Evolutionary conservation across 2,329 filamentous ascomycete genomes (phyloP), one percentile per base, ranked within the genome.

Genomic region (Clonostachys solani): DNA sequence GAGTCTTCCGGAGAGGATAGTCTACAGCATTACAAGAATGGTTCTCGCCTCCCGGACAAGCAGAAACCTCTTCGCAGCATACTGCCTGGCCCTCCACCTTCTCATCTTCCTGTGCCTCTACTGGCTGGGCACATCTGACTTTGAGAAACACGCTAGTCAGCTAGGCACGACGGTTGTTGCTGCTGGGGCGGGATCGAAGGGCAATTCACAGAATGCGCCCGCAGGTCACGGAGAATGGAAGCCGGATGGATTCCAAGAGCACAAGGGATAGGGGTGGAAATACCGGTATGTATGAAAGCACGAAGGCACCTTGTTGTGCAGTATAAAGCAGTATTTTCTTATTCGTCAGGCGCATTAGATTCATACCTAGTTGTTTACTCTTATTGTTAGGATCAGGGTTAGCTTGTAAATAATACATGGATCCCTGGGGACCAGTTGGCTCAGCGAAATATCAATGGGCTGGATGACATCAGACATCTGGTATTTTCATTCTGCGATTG

Each of bases 41-140:
- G 89, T 99, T 42, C 75, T 99, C 52, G 89, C 92, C 45, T 96
- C 91, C 42, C 77, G 94, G 51, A 89, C 87, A 29, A 96, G 91
- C 69, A 81, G 95, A 53, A 99, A 97, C 64, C 65, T 99, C 49
- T 99, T 99, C 68, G 94, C 92, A 1, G 84, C 81, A 12, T 99
- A 99, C 66, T 95, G 92, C 65, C 73, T 96, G 35, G 89, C 84
- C 34, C 75, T 99, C 55, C 94, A 99, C 71, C 60, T 96, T 41
- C 70, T 99, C 43, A 85, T 97, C 3, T 94, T 99, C 60, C 75
- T 86, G 55, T 87, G 90, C 66, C 72, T 97, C 51, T 97, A 92
- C 68, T 92, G 85, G 81, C 83, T 91, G 60, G 89, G 89, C 49
- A 80, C 81, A 5, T 72, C 75, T 33, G 82, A 89, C 57, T 77